Conservation (phyloP, 2,329 filamentous ascomycete genomes). For the Alternaria arbusti region DNA sequence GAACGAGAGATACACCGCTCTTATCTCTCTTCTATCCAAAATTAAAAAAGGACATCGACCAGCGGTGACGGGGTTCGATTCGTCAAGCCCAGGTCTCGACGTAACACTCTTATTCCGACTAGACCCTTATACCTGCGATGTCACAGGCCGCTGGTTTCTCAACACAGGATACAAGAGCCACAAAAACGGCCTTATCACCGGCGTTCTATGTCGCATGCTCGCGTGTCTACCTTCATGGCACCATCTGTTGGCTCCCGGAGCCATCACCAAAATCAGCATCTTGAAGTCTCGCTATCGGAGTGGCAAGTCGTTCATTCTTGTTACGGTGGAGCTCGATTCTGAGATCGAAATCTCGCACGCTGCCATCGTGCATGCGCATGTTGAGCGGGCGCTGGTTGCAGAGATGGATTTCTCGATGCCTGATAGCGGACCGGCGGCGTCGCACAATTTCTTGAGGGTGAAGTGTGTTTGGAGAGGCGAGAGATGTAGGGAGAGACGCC, state of each 20-base stretch:
- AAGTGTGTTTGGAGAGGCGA: not conserved
- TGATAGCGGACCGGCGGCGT: not conserved
- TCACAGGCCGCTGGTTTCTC: not conserved
- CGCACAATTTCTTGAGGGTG: not conserved
- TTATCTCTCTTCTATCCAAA: not conserved
- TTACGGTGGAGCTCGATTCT: not conserved
- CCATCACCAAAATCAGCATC: not conserved
- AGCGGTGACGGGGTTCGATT: not conserved
- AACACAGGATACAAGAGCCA: not conserved
- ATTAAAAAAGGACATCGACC: not conserved
- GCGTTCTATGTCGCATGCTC: not conserved
- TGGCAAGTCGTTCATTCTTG: not conserved
- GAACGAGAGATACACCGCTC: not conserved
- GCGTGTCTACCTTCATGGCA: not conserved
- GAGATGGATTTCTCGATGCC: not conserved
- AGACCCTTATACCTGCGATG: not conserved
- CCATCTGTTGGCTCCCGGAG: not conserved
- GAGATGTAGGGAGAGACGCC: not conserved
- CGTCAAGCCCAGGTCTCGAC: not conserved
- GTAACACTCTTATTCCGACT: not conserved
- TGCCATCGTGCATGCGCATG: not conserved
- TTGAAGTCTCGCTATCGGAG: not conserved
- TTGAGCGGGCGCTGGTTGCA: not conserved
- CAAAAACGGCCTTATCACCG: not conserved
- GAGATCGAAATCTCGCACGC: not conserved